These are phyloP conservation scores for Podila horticola DNA, from an alignment of 192 early-diverging fungal genomes.

Conservation along the genomic window DNA sequence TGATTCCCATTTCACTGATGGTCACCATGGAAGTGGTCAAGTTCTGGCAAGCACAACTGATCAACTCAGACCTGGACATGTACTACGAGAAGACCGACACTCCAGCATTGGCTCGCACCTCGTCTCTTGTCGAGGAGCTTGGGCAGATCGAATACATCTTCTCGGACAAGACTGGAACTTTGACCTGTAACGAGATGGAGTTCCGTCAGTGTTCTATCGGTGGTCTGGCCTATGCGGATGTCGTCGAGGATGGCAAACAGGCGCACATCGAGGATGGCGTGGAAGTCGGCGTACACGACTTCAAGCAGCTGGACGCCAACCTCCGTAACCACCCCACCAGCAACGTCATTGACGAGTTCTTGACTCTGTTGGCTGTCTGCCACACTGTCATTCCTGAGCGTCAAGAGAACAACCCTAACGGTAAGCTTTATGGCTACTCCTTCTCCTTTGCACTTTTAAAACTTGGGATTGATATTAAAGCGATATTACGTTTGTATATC, in stretches of 20 bases:
- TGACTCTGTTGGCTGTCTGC: constrained; percentile 90
- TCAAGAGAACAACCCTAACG: constrained; percentile 50
- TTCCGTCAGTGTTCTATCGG: constrained; percentile 91
- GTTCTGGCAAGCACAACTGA: constrained; percentile 87
- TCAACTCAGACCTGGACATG: constrained; percentile 95
- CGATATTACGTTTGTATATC: background rate
- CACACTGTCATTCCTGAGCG: constrained; percentile 98
- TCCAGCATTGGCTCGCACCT: constrained; percentile 91
- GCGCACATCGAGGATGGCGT: constrained; percentile 78
- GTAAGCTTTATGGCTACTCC: constrained; percentile 11
- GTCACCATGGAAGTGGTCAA: constrained; percentile 99
- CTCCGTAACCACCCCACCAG: constrained; percentile 66
- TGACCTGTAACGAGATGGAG: constrained; percentile 92
- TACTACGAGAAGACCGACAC: constrained; percentile 95
- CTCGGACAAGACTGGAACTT: constrained; percentile 94
- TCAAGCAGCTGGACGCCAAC: constrained; percentile 70
- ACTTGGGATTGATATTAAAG: background rate
- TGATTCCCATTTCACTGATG: constrained; percentile 98
- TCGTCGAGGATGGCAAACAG: constrained; percentile 89
- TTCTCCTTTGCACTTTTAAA: background rate
- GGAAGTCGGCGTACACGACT: constrained; percentile 73
- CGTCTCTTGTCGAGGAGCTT: constrained; percentile 96
- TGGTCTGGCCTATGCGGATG: constrained; percentile 90
- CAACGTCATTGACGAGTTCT: constrained; percentile 86
- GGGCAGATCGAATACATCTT: constrained; percentile 99